These are phyloP conservation scores for Debaryomycetaceae sp. DNA, from an alignment of 1,139 yeast genomes.

Conservation along the genomic window DNA sequence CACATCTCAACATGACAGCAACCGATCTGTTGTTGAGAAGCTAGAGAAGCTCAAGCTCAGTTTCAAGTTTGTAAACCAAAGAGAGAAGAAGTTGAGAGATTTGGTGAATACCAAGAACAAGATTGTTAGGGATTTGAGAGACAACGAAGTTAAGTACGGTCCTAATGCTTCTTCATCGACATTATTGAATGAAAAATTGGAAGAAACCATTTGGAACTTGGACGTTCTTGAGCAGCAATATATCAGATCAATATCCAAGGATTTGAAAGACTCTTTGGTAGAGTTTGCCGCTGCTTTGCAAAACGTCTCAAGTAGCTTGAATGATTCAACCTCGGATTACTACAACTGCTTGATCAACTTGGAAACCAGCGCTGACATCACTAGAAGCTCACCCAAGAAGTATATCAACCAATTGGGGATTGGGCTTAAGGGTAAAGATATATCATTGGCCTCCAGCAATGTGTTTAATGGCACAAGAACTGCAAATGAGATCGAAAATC, in stretches of 20 bases:
- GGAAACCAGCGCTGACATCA: slow-evolving; percentile 9
- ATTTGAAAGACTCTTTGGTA: slow-evolving; percentile 41
- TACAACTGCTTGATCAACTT: slow-evolving; percentile 11
- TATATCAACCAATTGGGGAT: slow-evolving; percentile 4
- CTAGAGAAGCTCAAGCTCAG: slow-evolving; percentile 40
- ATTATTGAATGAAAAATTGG: slow-evolving; percentile 45
- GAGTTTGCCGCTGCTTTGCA: slow-evolving; percentile 41
- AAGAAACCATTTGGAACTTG: slow-evolving; percentile 46
- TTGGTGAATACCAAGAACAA: slow-evolving; percentile 30
- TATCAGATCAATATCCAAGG: slow-evolving; percentile 41
- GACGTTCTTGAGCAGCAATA: slow-evolving; percentile 52
- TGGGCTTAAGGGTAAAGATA: slow-evolving; percentile 5
- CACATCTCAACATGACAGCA: slow-evolving; percentile 31
- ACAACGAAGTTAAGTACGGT: slow-evolving; percentile 44
- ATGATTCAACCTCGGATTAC: slow-evolving; percentile 31
- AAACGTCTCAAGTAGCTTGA: slow-evolving; percentile 25
- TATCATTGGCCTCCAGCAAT: slow-evolving; percentile 3
- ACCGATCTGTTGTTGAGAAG: slow-evolving; percentile 31
- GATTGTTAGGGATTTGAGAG: slow-evolving; percentile 33
- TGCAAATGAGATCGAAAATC: slow-evolving; percentile 2
- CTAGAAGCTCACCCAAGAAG: slow-evolving; percentile 10
- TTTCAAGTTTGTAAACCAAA: slow-evolving; percentile 43
- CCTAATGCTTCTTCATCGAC: slow-evolving; percentile 38
- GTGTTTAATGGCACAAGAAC: slow-evolving; percentile 4
- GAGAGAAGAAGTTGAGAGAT: slow-evolving; percentile 48